phyloP scores from a whole-genome alignment of 208 protist species.

The Histomonas meleagridis region DNA sequence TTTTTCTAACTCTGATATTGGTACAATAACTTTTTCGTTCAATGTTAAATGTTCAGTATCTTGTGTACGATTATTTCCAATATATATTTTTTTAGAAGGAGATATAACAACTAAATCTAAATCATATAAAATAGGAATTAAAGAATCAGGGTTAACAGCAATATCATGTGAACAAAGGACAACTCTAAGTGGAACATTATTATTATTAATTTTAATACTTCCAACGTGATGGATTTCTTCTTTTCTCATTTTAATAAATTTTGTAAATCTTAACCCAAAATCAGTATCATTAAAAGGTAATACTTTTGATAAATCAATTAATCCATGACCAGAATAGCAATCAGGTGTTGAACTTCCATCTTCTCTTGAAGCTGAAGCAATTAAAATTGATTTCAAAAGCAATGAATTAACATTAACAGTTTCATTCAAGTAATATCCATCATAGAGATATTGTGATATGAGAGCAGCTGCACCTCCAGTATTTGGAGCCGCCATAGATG shows the following conservation, averaged over 20 bases:
- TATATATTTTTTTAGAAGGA: background rate
- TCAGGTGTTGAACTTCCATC: too few species aligned
- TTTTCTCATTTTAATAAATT: too few species aligned
- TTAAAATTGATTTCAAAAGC: constrained; percentile 19
- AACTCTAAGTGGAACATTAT: too few species aligned
- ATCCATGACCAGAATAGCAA: background rate
- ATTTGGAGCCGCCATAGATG: background rate
- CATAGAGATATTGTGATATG: background rate
- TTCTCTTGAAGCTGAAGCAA: background rate
- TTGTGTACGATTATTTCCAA: background rate
- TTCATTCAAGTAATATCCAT: background rate
- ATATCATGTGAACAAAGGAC: background rate
- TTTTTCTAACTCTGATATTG: background rate
- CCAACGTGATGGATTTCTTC: too few species aligned
- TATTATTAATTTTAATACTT: too few species aligned
- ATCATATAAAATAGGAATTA: background rate
- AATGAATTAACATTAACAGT: too few species aligned
- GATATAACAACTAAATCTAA: background rate
- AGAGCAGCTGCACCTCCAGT: background rate
- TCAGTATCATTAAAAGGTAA: background rate
- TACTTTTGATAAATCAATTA: background rate
- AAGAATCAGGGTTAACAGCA: background rate
- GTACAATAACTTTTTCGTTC: background rate
- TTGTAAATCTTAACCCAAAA: too few species aligned
- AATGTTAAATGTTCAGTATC: background rate